Conservation (phyloP, 2,329 filamentous ascomycete species). For the Penicillium sp. region DNA sequence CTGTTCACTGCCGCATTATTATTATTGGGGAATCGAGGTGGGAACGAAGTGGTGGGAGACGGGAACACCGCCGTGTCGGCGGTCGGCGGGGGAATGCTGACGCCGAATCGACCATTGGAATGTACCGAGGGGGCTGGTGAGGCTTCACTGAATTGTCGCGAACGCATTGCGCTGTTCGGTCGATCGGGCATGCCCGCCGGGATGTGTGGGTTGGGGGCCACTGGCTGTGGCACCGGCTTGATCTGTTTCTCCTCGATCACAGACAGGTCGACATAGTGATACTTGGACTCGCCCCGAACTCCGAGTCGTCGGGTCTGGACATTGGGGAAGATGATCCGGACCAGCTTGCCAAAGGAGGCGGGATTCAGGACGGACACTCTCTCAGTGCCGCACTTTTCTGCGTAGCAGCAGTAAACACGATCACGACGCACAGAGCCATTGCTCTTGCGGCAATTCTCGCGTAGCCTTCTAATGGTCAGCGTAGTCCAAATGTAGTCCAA, state of each 20-base stretch:
- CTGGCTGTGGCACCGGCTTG: slow-evolving; percentile 33
- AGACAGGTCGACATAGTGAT: slow-evolving; percentile 74
- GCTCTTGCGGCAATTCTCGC: slow-evolving; percentile 52
- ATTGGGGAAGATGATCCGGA: slow-evolving; percentile 92
- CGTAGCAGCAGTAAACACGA: slow-evolving; percentile 93
- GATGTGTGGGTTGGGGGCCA: slow-evolving; percentile 25
- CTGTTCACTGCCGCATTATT: slow-evolving; percentile 22
- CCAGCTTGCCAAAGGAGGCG: slow-evolving; percentile 95
- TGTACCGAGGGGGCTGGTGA: background rate
- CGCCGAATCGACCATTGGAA: slow-evolving; percentile 21
- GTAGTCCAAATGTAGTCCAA: too few species aligned
- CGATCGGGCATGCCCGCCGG: slow-evolving; percentile 27
- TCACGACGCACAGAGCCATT: slow-evolving; percentile 80
- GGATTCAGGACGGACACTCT: slow-evolving; percentile 94
- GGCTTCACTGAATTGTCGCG: slow-evolving; percentile 32
- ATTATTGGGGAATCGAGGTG: slow-evolving; percentile 34
- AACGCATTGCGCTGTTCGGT: slow-evolving; percentile 31
- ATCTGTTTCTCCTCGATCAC: slow-evolving; percentile 51
- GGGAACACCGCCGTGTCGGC: slow-evolving; percentile 45
- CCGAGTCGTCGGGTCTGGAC: slow-evolving; percentile 90
- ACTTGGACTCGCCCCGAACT: slow-evolving; percentile 95
- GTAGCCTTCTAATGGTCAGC: slow-evolving; percentile 43
- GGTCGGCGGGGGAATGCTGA: slow-evolving; percentile 38
- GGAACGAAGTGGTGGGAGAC: slow-evolving; percentile 44
- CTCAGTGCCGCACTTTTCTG: slow-evolving; percentile 87